Conservation (phyloP, 1,284 basidiomycete genomes). For the Sanghuangporus weigelae region DNA sequence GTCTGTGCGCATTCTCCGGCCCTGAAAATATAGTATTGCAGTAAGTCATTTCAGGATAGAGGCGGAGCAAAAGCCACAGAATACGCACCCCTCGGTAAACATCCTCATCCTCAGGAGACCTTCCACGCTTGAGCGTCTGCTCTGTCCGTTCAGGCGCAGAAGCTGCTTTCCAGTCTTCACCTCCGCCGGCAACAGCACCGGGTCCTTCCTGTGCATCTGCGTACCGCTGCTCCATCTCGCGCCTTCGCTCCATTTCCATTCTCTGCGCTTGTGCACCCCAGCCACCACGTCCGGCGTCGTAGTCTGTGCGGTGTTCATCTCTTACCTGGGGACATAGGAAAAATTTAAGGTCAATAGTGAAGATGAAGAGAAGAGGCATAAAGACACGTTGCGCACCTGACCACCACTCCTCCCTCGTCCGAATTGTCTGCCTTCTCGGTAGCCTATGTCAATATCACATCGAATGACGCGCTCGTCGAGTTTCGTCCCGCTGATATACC, state of each 20-base stretch:
- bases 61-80: background rate
- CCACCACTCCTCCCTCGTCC: constrained; percentile 96
- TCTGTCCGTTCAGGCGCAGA: constrained; percentile 29
- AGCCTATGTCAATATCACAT: constrained; percentile 97
- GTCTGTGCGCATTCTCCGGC: constrained; percentile 53
- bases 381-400: constrained; percentile 49
- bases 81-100: constrained; percentile 46
- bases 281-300: constrained; percentile 91
- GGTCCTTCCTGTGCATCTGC: constrained; percentile 77
- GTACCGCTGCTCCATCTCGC: constrained; percentile 83
- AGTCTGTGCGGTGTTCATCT: constrained; percentile 97
- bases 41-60: constrained; percentile 2
- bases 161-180: constrained; percentile 74
- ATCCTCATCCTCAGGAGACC: constrained; percentile 70
- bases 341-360: background rate
- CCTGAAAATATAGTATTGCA: constrained; percentile 27
- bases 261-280: constrained; percentile 91
- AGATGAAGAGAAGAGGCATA: background rate
- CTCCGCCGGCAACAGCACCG: constrained; percentile 79
- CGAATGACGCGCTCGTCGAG: constrained; percentile 99
- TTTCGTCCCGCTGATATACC: constrained; percentile 95
- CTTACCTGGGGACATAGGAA: constrained; percentile 38
- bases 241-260: constrained; percentile 71
- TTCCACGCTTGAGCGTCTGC: constrained; percentile 49
- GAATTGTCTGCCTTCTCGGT: constrained; percentile 95